Conservation (phyloP, 2,329 filamentous ascomycete genomes). For the Hymenoscyphus scutula region DNA sequence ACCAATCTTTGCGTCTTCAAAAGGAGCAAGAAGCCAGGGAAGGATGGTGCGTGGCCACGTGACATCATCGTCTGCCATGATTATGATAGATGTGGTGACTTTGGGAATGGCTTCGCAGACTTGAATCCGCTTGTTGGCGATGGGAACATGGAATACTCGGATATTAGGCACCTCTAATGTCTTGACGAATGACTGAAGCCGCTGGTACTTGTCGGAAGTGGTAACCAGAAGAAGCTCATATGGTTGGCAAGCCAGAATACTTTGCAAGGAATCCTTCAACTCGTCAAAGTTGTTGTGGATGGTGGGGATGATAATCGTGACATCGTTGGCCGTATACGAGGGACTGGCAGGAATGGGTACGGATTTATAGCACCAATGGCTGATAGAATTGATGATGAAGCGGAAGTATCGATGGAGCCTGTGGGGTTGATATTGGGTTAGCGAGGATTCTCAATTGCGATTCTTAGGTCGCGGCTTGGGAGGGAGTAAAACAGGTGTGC, state of each 20-base stretch:
- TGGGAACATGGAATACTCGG: constrained; percentile 70
- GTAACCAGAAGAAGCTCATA: constrained; percentile 81
- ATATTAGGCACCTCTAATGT: constrained; percentile 61
- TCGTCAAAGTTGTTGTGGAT: constrained; percentile 86
- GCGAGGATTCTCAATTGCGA: neutral
- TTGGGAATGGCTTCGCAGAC: constrained; percentile 88
- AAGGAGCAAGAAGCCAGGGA: constrained; percentile 89
- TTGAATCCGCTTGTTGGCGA: constrained; percentile 94
- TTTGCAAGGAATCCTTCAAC: constrained; percentile 75
- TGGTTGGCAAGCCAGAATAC: constrained; percentile 69
- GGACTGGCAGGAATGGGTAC: constrained; percentile 79
- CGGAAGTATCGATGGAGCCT: constrained; percentile 88
- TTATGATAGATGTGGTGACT: constrained; percentile 77
- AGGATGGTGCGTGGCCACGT: constrained; percentile 85
- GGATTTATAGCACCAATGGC: constrained; percentile 84
- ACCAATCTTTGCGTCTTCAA: constrained; percentile 79
- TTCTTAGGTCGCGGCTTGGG: neutral
- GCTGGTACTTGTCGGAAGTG: constrained; percentile 73
- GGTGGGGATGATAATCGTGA: constrained; percentile 91
- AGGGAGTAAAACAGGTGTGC: constrained; percentile 5
- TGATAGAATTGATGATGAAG: constrained; percentile 78
- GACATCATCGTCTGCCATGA: constrained; percentile 95
- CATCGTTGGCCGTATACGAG: constrained; percentile 66
- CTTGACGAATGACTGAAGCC: constrained; percentile 64
- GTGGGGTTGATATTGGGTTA: constrained; percentile 12